Conservation (phyloP, 1,284 basidiomycete species). For the Caloboletus inedulis region DNA sequence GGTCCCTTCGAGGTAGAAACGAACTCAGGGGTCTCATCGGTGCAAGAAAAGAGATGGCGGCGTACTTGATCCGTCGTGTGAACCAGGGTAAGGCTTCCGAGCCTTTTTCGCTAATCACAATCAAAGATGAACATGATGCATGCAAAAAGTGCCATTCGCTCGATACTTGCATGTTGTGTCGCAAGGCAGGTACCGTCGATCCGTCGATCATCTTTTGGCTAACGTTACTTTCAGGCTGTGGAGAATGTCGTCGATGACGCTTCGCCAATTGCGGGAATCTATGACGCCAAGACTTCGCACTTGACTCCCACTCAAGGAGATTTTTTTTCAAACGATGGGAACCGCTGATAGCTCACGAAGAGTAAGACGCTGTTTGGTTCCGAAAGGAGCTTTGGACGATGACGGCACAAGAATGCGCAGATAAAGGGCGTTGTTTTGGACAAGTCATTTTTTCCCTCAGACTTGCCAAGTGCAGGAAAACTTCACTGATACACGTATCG, state of each 20-base stretch:
- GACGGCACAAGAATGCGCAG: constrained; percentile 75
- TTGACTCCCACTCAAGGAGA: constrained; percentile 63
- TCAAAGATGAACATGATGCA: constrained; percentile 70
- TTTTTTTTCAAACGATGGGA: constrained; percentile 98
- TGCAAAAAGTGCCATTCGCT: constrained; percentile 83
- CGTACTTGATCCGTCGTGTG: constrained; percentile 57
- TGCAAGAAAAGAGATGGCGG: constrained; percentile 84
- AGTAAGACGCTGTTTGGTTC: constrained; percentile 80
- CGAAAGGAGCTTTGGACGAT: constrained; percentile 94
- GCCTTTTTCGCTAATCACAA: constrained; percentile 79
- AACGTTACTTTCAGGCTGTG: constrained; percentile 51
- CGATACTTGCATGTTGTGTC: constrained; percentile 93
- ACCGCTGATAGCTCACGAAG: constrained; percentile 81
- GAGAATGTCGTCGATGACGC: constrained; percentile 57
- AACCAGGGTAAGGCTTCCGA: constrained; percentile 32
- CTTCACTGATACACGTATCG: constrained; percentile 62
- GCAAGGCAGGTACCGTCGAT: constrained; percentile 54
- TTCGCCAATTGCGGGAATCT: constrained; percentile 76
- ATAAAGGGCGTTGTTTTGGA: constrained; percentile 78
- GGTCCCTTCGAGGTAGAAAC: constrained; percentile 66
- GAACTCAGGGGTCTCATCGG: constrained; percentile 84
- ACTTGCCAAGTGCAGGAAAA: constrained; percentile 34
- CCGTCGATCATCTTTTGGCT: not conserved
- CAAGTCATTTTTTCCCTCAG: constrained; percentile 27
- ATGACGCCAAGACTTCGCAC: constrained; percentile 77